These are phyloP conservation scores for Rhizopogon rudus DNA, from an alignment of 768 basidiomycete genomes.

Conservation along the genomic window DNA sequence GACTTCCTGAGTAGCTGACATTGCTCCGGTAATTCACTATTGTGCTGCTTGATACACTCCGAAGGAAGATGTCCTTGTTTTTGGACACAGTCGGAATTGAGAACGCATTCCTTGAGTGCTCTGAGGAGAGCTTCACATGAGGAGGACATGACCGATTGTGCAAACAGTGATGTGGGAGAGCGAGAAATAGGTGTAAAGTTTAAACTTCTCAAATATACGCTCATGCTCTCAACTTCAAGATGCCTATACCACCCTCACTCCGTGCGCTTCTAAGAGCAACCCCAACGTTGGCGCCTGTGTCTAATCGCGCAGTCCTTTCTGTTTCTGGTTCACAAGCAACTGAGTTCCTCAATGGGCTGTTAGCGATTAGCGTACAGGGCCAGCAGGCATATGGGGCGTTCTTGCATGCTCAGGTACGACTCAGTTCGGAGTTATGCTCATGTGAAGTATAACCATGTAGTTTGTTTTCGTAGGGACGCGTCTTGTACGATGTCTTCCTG, in stretches of 20 bases:
- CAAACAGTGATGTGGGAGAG: background rate
- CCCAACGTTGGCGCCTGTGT: slow-evolving; percentile 56
- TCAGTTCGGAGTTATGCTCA: slow-evolving; percentile 6
- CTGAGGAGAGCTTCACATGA: slow-evolving; percentile 73
- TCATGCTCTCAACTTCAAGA: slow-evolving; percentile 10
- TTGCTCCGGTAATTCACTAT: slow-evolving; percentile 71
- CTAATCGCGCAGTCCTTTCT: slow-evolving; percentile 64
- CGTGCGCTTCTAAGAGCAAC: slow-evolving; percentile 41
- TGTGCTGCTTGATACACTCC: slow-evolving; percentile 75
- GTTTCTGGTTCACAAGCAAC: slow-evolving; percentile 77
- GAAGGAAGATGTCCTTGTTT: slow-evolving; percentile 78
- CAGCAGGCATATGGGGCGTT: slow-evolving; percentile 64
- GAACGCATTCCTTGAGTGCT: slow-evolving; percentile 79
- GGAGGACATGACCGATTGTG: slow-evolving; percentile 55
- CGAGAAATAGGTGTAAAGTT: background rate
- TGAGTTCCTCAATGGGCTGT: slow-evolving; percentile 78
- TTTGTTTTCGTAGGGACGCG: slow-evolving; percentile 58
- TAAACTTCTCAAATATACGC: background rate
- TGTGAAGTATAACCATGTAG: slow-evolving; percentile 2
- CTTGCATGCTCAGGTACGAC: slow-evolving; percentile 71
- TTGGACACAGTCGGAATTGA: slow-evolving; percentile 83
- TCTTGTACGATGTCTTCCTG: slow-evolving; percentile 86
- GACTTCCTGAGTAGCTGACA: slow-evolving; percentile 78
- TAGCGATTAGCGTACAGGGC: slow-evolving; percentile 47
- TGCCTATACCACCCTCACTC: slow-evolving; percentile 33